Evolutionary conservation across 2,329 filamentous ascomycete species (phyloP).

Genomic region (Verticillium albo-atrum): DNA sequence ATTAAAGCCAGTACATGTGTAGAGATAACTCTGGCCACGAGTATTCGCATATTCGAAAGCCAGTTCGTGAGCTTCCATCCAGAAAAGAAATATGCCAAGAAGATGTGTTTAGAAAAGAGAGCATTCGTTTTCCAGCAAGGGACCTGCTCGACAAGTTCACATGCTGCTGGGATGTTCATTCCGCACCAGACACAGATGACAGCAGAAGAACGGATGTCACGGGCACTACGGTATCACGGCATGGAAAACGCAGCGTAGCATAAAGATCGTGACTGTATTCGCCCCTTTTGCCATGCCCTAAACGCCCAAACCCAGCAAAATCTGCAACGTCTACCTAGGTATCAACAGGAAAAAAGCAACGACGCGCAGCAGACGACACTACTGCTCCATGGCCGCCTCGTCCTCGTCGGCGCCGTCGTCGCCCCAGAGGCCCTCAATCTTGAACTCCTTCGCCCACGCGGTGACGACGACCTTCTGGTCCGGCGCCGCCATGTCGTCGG

Average conservation of each 20-base stretch:
- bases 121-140: too few relatives aligned
- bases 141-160: too few relatives aligned
- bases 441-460: slow-evolving; percentile 92
- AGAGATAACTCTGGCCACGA: too few relatives aligned
- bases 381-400: slow-evolving; percentile 49
- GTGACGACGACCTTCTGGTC: slow-evolving; percentile 86
- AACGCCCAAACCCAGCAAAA: neutral
- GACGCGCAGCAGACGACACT: neutral
- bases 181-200: too few relatives aligned
- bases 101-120: too few relatives aligned
- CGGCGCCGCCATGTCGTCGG: slow-evolving; percentile 42
- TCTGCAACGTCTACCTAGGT: neutral
- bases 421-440: slow-evolving; percentile 88
- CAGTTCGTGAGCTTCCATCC: too few relatives aligned
- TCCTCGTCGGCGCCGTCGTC: slow-evolving; percentile 45
- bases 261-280: neutral
- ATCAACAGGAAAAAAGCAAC: neutral
- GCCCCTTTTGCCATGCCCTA: neutral
- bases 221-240: too few relatives aligned
- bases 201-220: too few relatives aligned
- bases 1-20: too few relatives aligned
- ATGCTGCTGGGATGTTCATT: too few relatives aligned
- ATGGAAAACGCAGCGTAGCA: neutral
- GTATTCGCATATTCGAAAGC: too few relatives aligned
- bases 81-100: too few relatives aligned